Evolutionary conservation across 2,329 filamentous ascomycete species (phyloP).

Genomic region (Clonostachys chloroleuca): DNA sequence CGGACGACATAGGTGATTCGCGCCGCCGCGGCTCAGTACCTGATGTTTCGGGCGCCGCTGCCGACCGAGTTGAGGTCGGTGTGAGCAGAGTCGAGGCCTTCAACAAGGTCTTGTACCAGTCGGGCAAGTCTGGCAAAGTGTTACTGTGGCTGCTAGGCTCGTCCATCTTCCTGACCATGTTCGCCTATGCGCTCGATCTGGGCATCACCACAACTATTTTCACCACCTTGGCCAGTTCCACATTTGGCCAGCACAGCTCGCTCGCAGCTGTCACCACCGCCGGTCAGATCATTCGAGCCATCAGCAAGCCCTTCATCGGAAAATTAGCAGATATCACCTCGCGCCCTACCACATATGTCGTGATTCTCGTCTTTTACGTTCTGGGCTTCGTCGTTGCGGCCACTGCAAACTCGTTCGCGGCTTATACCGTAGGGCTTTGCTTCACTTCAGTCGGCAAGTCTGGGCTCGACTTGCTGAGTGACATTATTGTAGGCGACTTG

Average conservation of each 20-base stretch:
- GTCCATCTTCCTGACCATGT: slow-evolving; percentile 29
- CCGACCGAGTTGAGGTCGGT: slow-evolving; percentile 10
- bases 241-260: slow-evolving; percentile 21
- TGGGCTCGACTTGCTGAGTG: slow-evolving; percentile 26
- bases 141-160: slow-evolving; percentile 26
- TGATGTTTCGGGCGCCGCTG: no score
- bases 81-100: slow-evolving; percentile 29
- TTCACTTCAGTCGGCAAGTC: slow-evolving; percentile 30
- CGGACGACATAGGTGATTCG: no score
- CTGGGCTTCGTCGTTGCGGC: slow-evolving; percentile 25
- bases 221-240: slow-evolving; percentile 23
- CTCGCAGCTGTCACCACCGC: slow-evolving; percentile 23
- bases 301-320: slow-evolving; percentile 30
- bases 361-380: slow-evolving; percentile 30
- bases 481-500: slow-evolving; percentile 28
- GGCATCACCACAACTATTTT: slow-evolving; percentile 28
- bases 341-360: slow-evolving; percentile 28
- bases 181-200: slow-evolving; percentile 29
- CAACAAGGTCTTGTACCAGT: slow-evolving; percentile 31
- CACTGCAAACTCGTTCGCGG: slow-evolving; percentile 18
- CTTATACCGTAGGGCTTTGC: slow-evolving; percentile 26
- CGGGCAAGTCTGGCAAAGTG: slow-evolving; percentile 22
- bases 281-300: slow-evolving; percentile 27
- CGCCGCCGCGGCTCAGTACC: no score
- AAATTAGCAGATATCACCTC: slow-evolving; percentile 31